phyloP scores from a whole-genome alignment of 116 monocot genomes.

The Cymodocea nodosa region DNA sequence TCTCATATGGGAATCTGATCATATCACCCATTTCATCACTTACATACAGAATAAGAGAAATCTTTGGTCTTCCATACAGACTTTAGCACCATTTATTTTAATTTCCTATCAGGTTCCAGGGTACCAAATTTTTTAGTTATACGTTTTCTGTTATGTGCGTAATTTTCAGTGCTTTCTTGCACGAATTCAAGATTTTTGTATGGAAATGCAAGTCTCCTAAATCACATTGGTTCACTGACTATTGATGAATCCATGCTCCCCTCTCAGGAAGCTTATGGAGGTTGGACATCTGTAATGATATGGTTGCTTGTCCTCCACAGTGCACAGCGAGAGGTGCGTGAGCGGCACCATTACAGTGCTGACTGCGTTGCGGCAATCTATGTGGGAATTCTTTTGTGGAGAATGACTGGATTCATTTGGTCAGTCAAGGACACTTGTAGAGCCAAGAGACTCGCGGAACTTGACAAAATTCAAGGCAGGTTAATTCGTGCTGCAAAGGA shows the following conservation, averaged over 20 bases:
- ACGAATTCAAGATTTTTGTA: no score
- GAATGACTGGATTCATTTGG: slow-evolving; percentile 75
- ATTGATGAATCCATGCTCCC: neutral
- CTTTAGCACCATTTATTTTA: no score
- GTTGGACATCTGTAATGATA: slow-evolving; percentile 66
- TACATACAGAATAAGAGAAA: no score
- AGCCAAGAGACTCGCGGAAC: slow-evolving; percentile 43
- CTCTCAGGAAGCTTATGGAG: slow-evolving; percentile 94
- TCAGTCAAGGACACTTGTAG: slow-evolving; percentile 34
- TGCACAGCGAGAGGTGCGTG: slow-evolving; percentile 90
- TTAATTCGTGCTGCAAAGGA: slow-evolving; percentile 64
- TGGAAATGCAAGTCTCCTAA: no score
- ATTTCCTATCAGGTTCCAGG: no score
- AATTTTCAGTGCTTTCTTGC: no score
- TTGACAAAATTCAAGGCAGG: slow-evolving; percentile 48
- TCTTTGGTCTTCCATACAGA: no score
- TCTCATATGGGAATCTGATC: no score
- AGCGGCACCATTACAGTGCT: slow-evolving; percentile 77
- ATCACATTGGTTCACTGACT: no score
- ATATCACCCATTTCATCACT: no score
- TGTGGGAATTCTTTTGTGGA: slow-evolving; percentile 86
- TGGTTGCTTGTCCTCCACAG: slow-evolving; percentile 93
- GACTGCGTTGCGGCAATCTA: slow-evolving; percentile 87
- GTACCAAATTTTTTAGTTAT: no score
- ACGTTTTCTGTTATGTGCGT: no score